Conservation (phyloP, 805 yeast species). For the Wickerhamiella sorbophila region DNA sequence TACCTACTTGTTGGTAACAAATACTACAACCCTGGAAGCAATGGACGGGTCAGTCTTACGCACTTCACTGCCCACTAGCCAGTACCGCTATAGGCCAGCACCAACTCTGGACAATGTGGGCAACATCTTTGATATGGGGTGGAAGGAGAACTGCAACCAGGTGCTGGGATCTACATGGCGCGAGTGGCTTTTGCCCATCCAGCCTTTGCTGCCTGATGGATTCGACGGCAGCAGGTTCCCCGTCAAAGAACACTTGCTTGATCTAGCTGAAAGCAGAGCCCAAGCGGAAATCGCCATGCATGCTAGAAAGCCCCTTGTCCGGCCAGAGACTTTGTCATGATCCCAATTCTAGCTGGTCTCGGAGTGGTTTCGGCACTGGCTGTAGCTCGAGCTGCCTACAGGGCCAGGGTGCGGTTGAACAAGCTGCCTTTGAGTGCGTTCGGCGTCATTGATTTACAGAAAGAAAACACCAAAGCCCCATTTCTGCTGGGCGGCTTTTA, state of each 20-base stretch:
- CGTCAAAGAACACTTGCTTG: conserved; percentile 19
- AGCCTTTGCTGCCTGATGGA: conserved; percentile 24
- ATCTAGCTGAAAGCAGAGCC: conserved; percentile 22
- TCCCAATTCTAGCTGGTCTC: conserved; percentile 21
- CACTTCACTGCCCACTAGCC: conserved; percentile 23
- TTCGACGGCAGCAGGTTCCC: conserved; percentile 26
- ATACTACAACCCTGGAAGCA: conserved; percentile 72
- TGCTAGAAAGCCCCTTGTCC: conserved; percentile 7
- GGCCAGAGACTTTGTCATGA: conserved; percentile 8
- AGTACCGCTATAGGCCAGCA: conserved; percentile 29
- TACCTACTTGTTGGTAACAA: conserved; percentile 37
- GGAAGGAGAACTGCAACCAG: conserved; percentile 41
- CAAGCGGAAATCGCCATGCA: conserved; percentile 21
- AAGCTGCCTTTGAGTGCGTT: conserved; percentile 22
- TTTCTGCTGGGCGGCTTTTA: conserved; percentile 26
- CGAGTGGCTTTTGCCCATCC: conserved; percentile 62
- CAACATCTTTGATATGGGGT: conserved; percentile 68
- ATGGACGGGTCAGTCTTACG: conserved; percentile 28
- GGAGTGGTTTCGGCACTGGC: conserved; percentile 19
- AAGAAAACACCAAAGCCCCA: conserved; percentile 6
- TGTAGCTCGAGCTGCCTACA: conserved; percentile 23
- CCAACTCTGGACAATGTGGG: conserved; percentile 36
- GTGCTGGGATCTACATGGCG: conserved; percentile 57
- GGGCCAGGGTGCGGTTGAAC: conserved; percentile 21
- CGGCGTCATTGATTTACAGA: conserved; percentile 12